Base-by-base conservation (phyloP, 148 eudicot genomes). In the Polygonum maritimum region DNA sequence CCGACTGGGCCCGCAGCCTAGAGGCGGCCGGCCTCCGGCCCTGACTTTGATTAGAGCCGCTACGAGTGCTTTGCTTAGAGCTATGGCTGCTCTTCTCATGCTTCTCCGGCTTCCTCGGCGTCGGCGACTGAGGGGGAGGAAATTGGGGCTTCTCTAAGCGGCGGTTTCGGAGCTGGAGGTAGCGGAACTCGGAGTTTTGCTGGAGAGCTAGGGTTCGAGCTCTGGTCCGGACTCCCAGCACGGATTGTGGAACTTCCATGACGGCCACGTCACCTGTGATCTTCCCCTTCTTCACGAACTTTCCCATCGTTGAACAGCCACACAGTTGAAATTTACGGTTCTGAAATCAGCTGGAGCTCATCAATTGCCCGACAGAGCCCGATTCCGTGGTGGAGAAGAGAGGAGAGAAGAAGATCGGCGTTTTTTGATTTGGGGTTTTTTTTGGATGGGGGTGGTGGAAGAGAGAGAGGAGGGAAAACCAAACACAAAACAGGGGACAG, bases 161-260 rank as follows among this genome's bases (percentile, higher is more conserved):
- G 15, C 98, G 83, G 26, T 76, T 87, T 0, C 97, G 87, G 7
- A 92, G 91, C 79, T 92, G 89, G 54, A 92, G 97, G 48, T 92
- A 90, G 75, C 83, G 86, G 3, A 88, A 79, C 4, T 84, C 91
- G 0, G 88, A 85, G 75, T 76, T 80, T 0, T 83, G 76, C 15
- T 86, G 91, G 19, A 93, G 83, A 12, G 98, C 91, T 55, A 89
- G 88, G 81, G 97, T 89, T 79, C 80, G 85, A 78, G 98, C 97
- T 35, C 98, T 69, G 13, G 98, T 93, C 21, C 89, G 87, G 19
- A 94, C 97, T 26, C 98, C 98, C 18, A 87, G 79, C 1, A 85
- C 38, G 21, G 89, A 75, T 74, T 82, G 89, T 1, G 86, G 84
- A 78, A 84, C 83, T 71, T 90, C 94, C 87, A 88, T 88, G 1